Conservation (phyloP, 306 rosid species). For the cucumber (Cucumis sativus) region DNA sequence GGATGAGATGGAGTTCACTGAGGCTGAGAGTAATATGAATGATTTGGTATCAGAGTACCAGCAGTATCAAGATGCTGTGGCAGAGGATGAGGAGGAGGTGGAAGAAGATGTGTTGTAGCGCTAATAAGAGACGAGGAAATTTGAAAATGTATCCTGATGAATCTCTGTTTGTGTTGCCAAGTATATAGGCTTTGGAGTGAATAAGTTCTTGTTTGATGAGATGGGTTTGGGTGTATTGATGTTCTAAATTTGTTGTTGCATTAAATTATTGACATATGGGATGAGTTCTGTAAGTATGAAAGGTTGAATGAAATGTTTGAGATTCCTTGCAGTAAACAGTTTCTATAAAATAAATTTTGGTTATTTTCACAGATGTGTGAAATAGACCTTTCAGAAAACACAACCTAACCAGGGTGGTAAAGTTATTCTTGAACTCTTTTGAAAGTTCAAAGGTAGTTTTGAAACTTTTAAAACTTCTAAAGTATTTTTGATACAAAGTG, state of each 20-base stretch:
- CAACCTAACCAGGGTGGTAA: no score
- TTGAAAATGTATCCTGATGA: not conserved
- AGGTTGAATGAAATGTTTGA: not conserved
- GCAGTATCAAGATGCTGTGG: constrained; percentile 71
- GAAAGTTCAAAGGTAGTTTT: no score
- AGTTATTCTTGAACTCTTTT: no score
- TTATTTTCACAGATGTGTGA: no score
- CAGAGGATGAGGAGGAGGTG: constrained; percentile 30
- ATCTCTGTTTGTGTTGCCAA: not conserved
- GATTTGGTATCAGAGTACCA: constrained; percentile 87
- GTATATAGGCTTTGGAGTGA: constrained; percentile 7
- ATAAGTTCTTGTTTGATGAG: not conserved
- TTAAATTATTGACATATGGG: constrained; percentile 2
- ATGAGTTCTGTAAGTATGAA: constrained; percentile 5
- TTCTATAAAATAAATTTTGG: not conserved
- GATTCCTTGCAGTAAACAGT: not conserved
- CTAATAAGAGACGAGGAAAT: not conserved
- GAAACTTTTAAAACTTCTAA: no score
- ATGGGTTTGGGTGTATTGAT: not conserved
- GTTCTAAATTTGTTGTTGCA: not conserved
- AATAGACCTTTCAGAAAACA: not conserved
- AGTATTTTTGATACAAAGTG: no score
- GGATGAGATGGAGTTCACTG: constrained; percentile 90
- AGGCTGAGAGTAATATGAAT: constrained; percentile 88
- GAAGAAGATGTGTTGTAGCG: constrained; percentile 19